phyloP scores from a whole-genome alignment of 257 asterid species.

The Orobanche coerulescens region DNA sequence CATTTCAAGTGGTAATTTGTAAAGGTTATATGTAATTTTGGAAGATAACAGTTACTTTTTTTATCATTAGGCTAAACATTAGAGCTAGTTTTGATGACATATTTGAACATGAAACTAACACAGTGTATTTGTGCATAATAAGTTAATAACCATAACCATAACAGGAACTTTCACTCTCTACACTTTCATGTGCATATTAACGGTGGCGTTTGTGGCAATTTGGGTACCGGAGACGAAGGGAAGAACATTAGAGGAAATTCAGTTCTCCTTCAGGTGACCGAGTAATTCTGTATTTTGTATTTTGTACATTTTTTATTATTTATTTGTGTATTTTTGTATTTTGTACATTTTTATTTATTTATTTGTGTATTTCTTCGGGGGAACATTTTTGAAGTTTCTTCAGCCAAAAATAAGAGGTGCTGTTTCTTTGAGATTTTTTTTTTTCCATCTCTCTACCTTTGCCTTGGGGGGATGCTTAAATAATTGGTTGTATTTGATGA shows the following conservation, averaged over 20 bases:
- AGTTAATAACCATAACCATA: too few relatives aligned
- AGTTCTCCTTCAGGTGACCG: constrained; percentile 61
- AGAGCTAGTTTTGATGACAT: too few relatives aligned
- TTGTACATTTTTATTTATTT: neutral
- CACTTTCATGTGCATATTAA: constrained; percentile 30
- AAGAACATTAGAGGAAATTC: constrained; percentile 73
- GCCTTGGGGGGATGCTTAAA: neutral
- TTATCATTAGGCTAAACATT: too few relatives aligned
- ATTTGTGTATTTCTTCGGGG: neutral
- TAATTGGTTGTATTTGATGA: neutral
- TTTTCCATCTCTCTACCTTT: too few relatives aligned
- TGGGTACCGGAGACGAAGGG: constrained; percentile 91
- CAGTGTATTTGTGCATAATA: neutral
- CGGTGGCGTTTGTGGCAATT: constrained; percentile 45
- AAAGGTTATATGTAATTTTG: too few relatives aligned
- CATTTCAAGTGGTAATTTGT: too few relatives aligned
- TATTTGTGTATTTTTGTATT: neutral
- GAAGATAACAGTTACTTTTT: too few relatives aligned
- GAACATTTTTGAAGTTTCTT: neutral
- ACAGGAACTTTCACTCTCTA: constrained; percentile 70
- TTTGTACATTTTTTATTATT: neutral
- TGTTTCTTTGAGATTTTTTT: neutral
- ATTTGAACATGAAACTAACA: neutral
- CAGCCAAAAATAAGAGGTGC: neutral
- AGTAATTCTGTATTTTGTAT: neutral